phyloP scores from a whole-genome alignment of 495 filamentous ascomycete genomes.

The Penicillium goetzii region DNA sequence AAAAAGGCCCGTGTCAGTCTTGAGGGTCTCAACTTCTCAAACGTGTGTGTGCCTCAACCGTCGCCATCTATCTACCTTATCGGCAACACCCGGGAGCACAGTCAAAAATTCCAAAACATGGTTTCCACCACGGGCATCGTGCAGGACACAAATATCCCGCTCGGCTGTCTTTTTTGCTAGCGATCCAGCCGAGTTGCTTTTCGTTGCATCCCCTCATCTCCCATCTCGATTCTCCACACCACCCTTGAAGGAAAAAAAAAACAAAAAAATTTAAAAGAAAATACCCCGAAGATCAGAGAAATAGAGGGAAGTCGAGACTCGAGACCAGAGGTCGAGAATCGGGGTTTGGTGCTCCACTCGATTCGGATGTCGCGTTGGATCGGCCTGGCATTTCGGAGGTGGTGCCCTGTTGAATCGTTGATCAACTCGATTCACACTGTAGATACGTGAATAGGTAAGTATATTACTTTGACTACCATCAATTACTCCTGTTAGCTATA shows the following conservation, averaged over 20 bases:
- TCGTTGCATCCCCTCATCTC: neutral
- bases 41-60: neutral
- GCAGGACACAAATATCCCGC: slow-evolving; percentile 4
- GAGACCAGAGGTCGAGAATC: slow-evolving; percentile 11
- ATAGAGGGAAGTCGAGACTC: neutral
- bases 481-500: too few species aligned
- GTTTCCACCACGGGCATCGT: slow-evolving; percentile 19
- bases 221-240: slow-evolving; percentile 4
- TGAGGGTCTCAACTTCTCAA: neutral
- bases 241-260: slow-evolving; percentile 4
- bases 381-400: neutral
- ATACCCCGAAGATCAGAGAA: slow-evolving; percentile 2
- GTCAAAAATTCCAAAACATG: slow-evolving; percentile 13
- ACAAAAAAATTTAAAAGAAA: neutral
- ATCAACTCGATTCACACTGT: neutral
- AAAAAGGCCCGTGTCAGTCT: slow-evolving; percentile 1
- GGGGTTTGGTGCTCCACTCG: slow-evolving; percentile 1
- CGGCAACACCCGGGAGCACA: slow-evolving; percentile 25
- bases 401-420: neutral
- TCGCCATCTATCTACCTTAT: neutral
- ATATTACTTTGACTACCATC: neutral
- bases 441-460: neutral
- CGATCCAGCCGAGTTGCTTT: neutral
- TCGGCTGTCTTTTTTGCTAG: neutral
- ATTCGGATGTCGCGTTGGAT: slow-evolving; percentile 1